Evolutionary conservation across 2,329 filamentous ascomycete genomes (phyloP), one percentile per base, ranked within the genome.

Genomic region (Lecanicillium sp.): DNA sequence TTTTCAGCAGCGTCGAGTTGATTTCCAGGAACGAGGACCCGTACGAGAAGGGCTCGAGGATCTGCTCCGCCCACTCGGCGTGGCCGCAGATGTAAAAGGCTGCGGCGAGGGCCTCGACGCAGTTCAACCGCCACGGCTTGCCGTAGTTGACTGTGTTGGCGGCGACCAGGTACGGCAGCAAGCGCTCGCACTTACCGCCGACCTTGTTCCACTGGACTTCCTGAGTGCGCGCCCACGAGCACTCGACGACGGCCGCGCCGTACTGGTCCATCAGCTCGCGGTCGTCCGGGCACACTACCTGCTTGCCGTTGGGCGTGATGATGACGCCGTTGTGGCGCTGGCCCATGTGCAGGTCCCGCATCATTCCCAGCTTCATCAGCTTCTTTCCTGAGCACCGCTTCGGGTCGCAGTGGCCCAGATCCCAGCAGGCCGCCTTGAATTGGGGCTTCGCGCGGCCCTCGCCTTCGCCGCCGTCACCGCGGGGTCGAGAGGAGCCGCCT

Each of bases 111-210:
- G 93, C 93, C 71, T 98, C 93, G 24, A 90, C 93, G 59, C 93
- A 98, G 67, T 98, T 98, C 53, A 98, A 67, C 47, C 90, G 77
- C 87, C 90, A 96, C 5, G 93, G 93, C 61, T 88, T 87, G 52
- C 93, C 93, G 68, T 98, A 98, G 70, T 98, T 98, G 61, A 96
- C 93, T 1, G 87, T 86, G 65, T 98, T 98, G 40, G 93, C 93
- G 5, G 93, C 93, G 42, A 98, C 90, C 7, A 98, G 82, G 65
- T 98, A 98, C 0, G 93, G 93, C 49, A 98, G 72, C 54, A 96
- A 67, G 46, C 93, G 76, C 72, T 95, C 90, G 66, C 90, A 95
- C 66, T 90, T 93, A 20, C 93, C 93, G 23, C 93, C 93, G 51
- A 98, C 95, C 56, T 86, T 86, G 50, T 74, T 77, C 81, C 91